Percentiles rank a stretch among this genome's conserved stretches.
Conservation (phyloP, 768 basidiomycete genomes). For the Leccinum incarnatum region DNA sequence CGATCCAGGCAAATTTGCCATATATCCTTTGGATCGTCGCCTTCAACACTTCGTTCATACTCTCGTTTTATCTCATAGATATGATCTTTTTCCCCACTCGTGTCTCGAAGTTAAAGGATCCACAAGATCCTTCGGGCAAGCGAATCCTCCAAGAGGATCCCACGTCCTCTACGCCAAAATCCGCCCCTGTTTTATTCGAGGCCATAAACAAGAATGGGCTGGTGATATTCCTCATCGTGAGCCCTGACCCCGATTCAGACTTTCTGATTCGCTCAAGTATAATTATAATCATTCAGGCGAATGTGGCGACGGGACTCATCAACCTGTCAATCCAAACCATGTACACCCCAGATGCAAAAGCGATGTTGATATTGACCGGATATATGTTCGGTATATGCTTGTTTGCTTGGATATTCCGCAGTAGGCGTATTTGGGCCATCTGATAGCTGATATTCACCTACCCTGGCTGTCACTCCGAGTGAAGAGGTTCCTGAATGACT, state of each 20-base stretch:
- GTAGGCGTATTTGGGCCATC: slow-evolving; percentile 33
- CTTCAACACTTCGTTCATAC: slow-evolving; percentile 83
- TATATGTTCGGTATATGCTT: slow-evolving; percentile 62
- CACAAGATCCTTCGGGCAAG: slow-evolving; percentile 22
- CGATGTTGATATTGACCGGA: slow-evolving; percentile 57
- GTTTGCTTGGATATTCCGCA: slow-evolving; percentile 57
- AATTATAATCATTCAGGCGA: slow-evolving; percentile 54
- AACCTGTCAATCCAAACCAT: slow-evolving; percentile 82
- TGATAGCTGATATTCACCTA: neutral
- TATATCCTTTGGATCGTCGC: slow-evolving; percentile 90
- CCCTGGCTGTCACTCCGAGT: slow-evolving; percentile 39
- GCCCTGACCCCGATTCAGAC: slow-evolving; percentile 28
- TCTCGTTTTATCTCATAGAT: slow-evolving; percentile 78
- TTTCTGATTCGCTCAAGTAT: neutral
- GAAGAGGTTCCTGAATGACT: slow-evolving; percentile 50
- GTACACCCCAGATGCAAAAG: slow-evolving; percentile 56
- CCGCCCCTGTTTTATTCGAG: slow-evolving; percentile 58
- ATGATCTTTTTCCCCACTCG: slow-evolving; percentile 59
- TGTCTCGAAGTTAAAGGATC: slow-evolving; percentile 26
- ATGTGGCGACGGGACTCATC: slow-evolving; percentile 79
- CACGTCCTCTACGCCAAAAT: slow-evolving; percentile 14
- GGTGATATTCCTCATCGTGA: slow-evolving; percentile 74
- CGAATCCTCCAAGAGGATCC: slow-evolving; percentile 27
- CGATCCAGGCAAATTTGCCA: slow-evolving; percentile 73
- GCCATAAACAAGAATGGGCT: slow-evolving; percentile 84